phyloP scores from a whole-genome alignment of 2,329 filamentous ascomycete genomes.

The Metarhizium sp. region DNA sequence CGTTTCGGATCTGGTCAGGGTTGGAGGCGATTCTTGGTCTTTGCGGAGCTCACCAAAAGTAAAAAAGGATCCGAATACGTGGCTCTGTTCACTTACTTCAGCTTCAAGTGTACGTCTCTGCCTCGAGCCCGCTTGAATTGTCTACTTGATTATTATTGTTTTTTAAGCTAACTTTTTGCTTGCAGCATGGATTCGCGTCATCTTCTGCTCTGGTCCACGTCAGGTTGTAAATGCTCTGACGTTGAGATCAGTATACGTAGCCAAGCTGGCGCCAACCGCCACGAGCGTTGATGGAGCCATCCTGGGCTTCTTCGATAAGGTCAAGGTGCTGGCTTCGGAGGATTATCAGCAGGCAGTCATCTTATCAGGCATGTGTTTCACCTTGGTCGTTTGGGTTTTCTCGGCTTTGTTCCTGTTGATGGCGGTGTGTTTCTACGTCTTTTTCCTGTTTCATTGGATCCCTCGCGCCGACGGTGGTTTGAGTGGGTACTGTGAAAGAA shows the following conservation, averaged over 20 bases:
- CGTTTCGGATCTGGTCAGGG: constrained; percentile 67
- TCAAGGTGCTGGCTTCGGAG: constrained; percentile 60
- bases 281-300: constrained; percentile 52
- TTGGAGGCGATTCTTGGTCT: constrained; percentile 86
- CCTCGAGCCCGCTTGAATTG: background rate
- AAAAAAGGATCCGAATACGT: constrained; percentile 87
- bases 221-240: constrained; percentile 87
- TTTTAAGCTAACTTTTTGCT: background rate
- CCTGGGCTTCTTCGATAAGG: constrained; percentile 73
- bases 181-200: constrained; percentile 73
- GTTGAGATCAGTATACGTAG: constrained; percentile 71
- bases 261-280: constrained; percentile 53
- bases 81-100: constrained; percentile 85
- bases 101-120: constrained; percentile 45
- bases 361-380: constrained; percentile 86
- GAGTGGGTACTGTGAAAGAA: constrained; percentile 78
- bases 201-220: constrained; percentile 86
- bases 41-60: constrained; percentile 81
- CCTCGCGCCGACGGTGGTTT: constrained; percentile 72
- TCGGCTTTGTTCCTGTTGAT: constrained; percentile 66
- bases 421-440: constrained; percentile 69
- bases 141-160: background rate
- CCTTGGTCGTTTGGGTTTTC: constrained; percentile 80
- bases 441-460: constrained; percentile 90
- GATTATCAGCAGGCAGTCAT: constrained; percentile 75